A percentile compares a stretch with the other conserved stretches of the same genome.
These are phyloP conservation scores for Debaryomyces singareniensis DNA, from an alignment of 1,139 yeast genomes.

Conservation along the genomic window DNA sequence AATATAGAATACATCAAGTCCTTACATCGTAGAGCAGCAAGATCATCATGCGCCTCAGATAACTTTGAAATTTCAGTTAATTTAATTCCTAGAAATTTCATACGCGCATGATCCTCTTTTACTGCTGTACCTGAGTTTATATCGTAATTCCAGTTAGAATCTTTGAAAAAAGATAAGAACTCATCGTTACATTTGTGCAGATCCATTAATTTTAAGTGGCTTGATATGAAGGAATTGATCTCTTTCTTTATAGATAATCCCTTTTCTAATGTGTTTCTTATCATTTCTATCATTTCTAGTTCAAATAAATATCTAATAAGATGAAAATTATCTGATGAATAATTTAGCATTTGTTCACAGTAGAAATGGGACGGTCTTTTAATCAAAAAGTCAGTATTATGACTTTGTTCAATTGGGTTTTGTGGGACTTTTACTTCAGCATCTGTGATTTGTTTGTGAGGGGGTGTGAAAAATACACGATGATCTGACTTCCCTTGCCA, in stretches of 20 bases:
- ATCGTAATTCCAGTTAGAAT: no score
- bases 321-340: constrained; percentile 16
- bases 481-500: constrained; percentile 9
- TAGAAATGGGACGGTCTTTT: no score
- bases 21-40: not conserved
- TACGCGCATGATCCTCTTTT: not conserved
- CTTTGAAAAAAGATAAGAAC: no score
- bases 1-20: not conserved
- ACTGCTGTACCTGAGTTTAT: not conserved
- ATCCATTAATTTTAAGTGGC: not conserved
- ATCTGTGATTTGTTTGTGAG: not conserved
- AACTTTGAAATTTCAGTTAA: not conserved
- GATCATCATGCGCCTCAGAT: not conserved
- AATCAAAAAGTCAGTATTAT: no score
- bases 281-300: constrained; percentile 23
- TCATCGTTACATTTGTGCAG: no score
- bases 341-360: no score
- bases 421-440: constrained; percentile 1
- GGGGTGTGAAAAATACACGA: constrained; percentile 1
- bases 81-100: not conserved
- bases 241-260: not conserved
- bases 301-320: constrained; percentile 23
- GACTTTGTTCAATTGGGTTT: constrained; percentile 2
- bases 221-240: not conserved
- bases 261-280: constrained; percentile 24